Evolutionary conservation across 2,329 filamentous ascomycete genomes (phyloP).

Genomic region (Beauveria sp.): DNA sequence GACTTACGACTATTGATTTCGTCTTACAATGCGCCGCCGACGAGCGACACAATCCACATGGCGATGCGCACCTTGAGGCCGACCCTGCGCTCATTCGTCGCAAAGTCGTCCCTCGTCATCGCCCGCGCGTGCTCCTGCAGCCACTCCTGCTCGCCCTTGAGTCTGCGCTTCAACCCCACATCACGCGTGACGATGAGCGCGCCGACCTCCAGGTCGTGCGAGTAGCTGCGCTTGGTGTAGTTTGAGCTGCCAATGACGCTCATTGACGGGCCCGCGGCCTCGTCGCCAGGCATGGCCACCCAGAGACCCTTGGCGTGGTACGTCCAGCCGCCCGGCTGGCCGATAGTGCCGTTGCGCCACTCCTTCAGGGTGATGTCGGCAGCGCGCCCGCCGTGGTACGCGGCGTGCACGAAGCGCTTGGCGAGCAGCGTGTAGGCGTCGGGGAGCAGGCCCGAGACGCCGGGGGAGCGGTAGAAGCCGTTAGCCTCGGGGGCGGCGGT

Average conservation of each 20-base stretch:
- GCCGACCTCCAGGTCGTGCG: constrained; percentile 84
- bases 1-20: neutral
- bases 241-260: constrained; percentile 88
- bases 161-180: constrained; percentile 57
- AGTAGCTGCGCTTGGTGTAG: constrained; percentile 91
- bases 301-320: constrained; percentile 97
- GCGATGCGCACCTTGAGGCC: constrained; percentile 76
- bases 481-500: constrained; percentile 92
- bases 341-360: constrained; percentile 78
- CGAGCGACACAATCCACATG: constrained; percentile 85
- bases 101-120: constrained; percentile 71
- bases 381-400: constrained; percentile 38
- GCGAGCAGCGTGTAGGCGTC: constrained; percentile 88
- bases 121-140: constrained; percentile 65
- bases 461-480: constrained; percentile 84
- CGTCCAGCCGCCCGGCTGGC: constrained; percentile 80
- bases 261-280: constrained; percentile 55
- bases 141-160: constrained; percentile 76
- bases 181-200: constrained; percentile 79
- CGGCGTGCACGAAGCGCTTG: constrained; percentile 64
- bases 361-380: constrained; percentile 68
- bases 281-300: constrained; percentile 64
- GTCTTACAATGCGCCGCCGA: constrained; percentile 75
- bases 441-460: constrained; percentile 83
- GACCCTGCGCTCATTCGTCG: constrained; percentile 73